A percentile compares a stretch with the other conserved stretches of the same genome.
These are phyloP conservation scores for Elsinoe fawcettii DNA, from an alignment of 2,329 filamentous ascomycete genomes.

Conservation along the genomic window DNA sequence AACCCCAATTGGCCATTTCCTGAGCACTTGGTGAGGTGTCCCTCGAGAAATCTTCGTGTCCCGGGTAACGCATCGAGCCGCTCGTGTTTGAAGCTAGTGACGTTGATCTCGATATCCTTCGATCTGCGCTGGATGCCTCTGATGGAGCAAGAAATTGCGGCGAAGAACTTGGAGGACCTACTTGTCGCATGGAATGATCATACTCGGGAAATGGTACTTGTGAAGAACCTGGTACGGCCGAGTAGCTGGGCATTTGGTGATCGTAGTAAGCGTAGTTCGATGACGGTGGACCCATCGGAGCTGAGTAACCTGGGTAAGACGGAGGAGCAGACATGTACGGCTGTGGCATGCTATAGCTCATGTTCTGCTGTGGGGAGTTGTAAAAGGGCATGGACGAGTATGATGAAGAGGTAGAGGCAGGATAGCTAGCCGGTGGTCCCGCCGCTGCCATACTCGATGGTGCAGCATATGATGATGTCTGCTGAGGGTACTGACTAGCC, in stretches of 20 bases:
- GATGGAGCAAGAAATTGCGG: slow-evolving; percentile 16
- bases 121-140: slow-evolving; percentile 8
- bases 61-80: slow-evolving; percentile 20
- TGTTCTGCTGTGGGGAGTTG: slow-evolving; percentile 1
- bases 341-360: slow-evolving; percentile 9
- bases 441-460: slow-evolving; percentile 11
- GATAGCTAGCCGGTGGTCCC: background rate
- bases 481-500: background rate
- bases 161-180: background rate
- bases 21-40: slow-evolving; percentile 27
- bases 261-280: slow-evolving; percentile 11
- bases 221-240: slow-evolving; percentile 6
- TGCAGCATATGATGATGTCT: background rate
- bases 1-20: slow-evolving; percentile 33
- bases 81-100: slow-evolving; percentile 26
- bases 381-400: slow-evolving; percentile 7
- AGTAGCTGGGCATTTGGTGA: background rate
- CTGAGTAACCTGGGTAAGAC: background rate
- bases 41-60: slow-evolving; percentile 24
- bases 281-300: background rate
- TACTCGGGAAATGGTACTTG: slow-evolving; percentile 6
- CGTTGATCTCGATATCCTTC: slow-evolving; percentile 20
- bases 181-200: slow-evolving; percentile 8
- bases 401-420: background rate
- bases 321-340: slow-evolving; percentile 7